Percentiles rank a stretch among this genome's conserved stretches.
phyloP scores from a whole-genome alignment of 2,329 filamentous ascomycete species.

The Scorias spongiosa region DNA sequence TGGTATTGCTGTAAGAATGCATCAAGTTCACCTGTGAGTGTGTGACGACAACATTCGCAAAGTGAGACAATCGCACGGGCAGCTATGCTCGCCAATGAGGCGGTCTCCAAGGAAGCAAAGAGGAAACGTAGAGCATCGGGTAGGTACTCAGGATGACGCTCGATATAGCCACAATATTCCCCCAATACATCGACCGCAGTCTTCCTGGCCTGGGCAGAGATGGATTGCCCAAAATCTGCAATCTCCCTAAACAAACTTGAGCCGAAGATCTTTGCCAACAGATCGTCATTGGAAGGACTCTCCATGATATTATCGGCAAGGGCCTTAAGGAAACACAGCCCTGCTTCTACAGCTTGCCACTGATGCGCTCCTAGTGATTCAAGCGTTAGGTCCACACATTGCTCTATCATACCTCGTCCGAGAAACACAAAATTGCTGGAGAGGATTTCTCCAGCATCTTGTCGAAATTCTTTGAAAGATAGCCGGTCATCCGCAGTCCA shows the following conservation, averaged over 20 bases:
- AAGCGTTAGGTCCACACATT: slow-evolving; percentile 30
- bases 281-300: slow-evolving; percentile 40
- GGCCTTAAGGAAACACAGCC: slow-evolving; percentile 47
- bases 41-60: slow-evolving; percentile 58
- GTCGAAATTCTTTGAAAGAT: slow-evolving; percentile 56
- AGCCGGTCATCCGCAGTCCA: slow-evolving; percentile 56
- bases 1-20: slow-evolving; percentile 60
- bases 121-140: slow-evolving; percentile 59
- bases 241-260: slow-evolving; percentile 42
- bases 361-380: slow-evolving; percentile 24
- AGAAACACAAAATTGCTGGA: slow-evolving; percentile 52
- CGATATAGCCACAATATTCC: slow-evolving; percentile 62
- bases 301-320: slow-evolving; percentile 52
- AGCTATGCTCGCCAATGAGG: slow-evolving; percentile 45
- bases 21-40: slow-evolving; percentile 50
- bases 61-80: slow-evolving; percentile 60
- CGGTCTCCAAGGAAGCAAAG: slow-evolving; percentile 51
- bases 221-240: slow-evolving; percentile 27
- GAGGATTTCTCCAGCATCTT: slow-evolving; percentile 65
- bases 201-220: slow-evolving; percentile 50
- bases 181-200: slow-evolving; percentile 57
- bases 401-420: slow-evolving; percentile 29
- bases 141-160: slow-evolving; percentile 50
- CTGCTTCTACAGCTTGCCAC: slow-evolving; percentile 38
- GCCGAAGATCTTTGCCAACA: slow-evolving; percentile 47